Evolutionary conservation across 768 basidiomycete species (phyloP), one percentile per base, ranked within the genome.

Genomic region (Thelephora ganbajun): DNA sequence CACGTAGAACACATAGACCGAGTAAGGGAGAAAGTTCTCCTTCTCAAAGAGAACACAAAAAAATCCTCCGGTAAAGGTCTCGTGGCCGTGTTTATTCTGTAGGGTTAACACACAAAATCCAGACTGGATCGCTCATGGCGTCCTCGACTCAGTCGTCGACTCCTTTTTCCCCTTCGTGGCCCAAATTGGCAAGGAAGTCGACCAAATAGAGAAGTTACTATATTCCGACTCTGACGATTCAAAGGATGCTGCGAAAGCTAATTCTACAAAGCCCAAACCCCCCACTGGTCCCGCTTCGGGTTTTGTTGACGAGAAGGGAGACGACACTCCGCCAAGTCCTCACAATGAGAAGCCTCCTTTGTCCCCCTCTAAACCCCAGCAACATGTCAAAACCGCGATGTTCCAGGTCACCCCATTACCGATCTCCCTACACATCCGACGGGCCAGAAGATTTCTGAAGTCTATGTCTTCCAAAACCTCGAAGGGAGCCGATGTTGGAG

Each of bases 81-180:
- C n/a, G 16, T 6, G 44, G 43, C 23, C 42, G 11, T 35, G 33
- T 22, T 45, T 41, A 11, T 16, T 45, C 20, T 22, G 22, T 34
- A 18, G 33, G 26, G 7, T 33, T 18, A 11, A 18, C 39, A 33
- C 30, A 35, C 11, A 52, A 30, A 18, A 2, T 16, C 5, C 54
- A 90, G 92, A 92, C 59, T 94, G 90, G 89, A 87, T 97, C 53
- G 90, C 89, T 0, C 91, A 97, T 61, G 85, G 82, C 18, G 72
- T 96, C 47, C 67, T 97, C 53, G 93, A 96, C 57, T 93, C 90
- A 1, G 80, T 97, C 46, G 91, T 97, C 18, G 92, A 97, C 59
- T 83, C 87, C 0, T 93, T 93, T 65, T 90, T 91, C 60, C 89
- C 89, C 1, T 72, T 90, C 50, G 67, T 92, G 50, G 74, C 80